Evolutionary conservation across 2,329 filamentous ascomycete genomes (phyloP).

Genomic region (Fusarium virguliforme): DNA sequence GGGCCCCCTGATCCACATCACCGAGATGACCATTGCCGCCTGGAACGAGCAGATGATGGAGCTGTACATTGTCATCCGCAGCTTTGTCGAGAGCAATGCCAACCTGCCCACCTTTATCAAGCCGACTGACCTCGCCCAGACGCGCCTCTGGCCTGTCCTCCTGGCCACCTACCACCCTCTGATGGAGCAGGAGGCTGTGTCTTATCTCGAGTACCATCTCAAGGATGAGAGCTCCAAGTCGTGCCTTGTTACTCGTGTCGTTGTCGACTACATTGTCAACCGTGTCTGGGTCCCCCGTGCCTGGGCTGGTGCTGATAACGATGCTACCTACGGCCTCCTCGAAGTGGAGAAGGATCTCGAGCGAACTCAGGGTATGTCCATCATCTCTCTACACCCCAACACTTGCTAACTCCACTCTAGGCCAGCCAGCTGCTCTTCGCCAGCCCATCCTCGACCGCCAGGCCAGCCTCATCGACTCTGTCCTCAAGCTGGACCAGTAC

Average conservation of each 20-base stretch:
- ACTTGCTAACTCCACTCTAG: conserved; percentile 43
- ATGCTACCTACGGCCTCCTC: conserved; percentile 55
- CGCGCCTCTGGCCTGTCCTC: conserved; percentile 58
- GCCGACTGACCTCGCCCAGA: conserved; percentile 50
- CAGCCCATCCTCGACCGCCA: conserved; percentile 61
- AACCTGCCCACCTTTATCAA: conserved; percentile 52
- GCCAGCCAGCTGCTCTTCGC: conserved; percentile 55
- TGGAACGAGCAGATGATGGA: conserved; percentile 59
- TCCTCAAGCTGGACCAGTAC: conserved; percentile 56
- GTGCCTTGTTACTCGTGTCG: conserved; percentile 61
- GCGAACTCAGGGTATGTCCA: conserved; percentile 53
- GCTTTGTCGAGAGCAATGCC: conserved; percentile 57
- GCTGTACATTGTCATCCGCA: conserved; percentile 56
- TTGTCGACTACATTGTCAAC: conserved; percentile 62
- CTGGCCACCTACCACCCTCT: conserved; percentile 59
- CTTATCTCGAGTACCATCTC: conserved; percentile 61
- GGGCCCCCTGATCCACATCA: conserved; percentile 56
- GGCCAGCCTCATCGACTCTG: conserved; percentile 56
- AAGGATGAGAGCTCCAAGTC: conserved; percentile 59
- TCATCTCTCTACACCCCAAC: neutral
- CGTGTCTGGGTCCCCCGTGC: conserved; percentile 60
- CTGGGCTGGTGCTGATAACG: conserved; percentile 58
- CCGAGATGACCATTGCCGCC: conserved; percentile 53
- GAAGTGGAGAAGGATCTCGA: conserved; percentile 59
- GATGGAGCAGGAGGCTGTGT: conserved; percentile 57